These are phyloP conservation scores for Priceomyces castillae DNA, from an alignment of 805 yeast genomes.

Conservation along the genomic window DNA sequence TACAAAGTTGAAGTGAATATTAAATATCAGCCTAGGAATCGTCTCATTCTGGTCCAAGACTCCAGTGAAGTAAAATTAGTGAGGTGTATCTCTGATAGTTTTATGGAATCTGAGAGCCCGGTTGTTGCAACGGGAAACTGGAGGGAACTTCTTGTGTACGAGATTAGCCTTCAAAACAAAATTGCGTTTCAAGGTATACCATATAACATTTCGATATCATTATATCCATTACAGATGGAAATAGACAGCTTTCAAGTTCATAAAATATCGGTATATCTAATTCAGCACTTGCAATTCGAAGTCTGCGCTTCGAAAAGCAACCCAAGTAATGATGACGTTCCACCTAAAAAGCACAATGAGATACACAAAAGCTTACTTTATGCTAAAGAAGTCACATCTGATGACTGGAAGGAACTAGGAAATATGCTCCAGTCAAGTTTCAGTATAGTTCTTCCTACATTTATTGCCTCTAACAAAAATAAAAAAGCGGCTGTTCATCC, in stretches of 20 bases:
- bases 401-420: conserved; percentile 1
- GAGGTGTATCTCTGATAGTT: conserved; percentile 7
- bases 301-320: neutral
- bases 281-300: conserved; percentile 10
- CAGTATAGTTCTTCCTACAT: conserved; percentile 6
- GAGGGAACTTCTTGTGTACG: conserved; percentile 16
- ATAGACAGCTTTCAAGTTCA: conserved; percentile 8
- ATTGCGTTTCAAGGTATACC: conserved; percentile 13
- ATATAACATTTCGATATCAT: conserved; percentile 5
- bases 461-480: neutral
- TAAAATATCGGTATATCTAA: conserved; percentile 8
- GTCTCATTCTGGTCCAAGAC: conserved; percentile 1
- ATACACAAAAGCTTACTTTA: conserved; percentile 6
- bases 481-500: conserved; percentile 10
- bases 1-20: conserved; percentile 7
- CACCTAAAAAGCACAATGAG: conserved; percentile 5
- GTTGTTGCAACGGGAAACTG: conserved; percentile 18
- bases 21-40: conserved; percentile 1
- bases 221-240: conserved; percentile 10
- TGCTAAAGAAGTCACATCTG: conserved; percentile 1
- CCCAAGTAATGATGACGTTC: neutral
- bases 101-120: conserved; percentile 5
- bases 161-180: conserved; percentile 14
- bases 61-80: conserved; percentile 5
- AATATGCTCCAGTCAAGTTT: neutral